Conservation (phyloP, 768 basidiomycete species). For the Russula ochroleuca region DNA sequence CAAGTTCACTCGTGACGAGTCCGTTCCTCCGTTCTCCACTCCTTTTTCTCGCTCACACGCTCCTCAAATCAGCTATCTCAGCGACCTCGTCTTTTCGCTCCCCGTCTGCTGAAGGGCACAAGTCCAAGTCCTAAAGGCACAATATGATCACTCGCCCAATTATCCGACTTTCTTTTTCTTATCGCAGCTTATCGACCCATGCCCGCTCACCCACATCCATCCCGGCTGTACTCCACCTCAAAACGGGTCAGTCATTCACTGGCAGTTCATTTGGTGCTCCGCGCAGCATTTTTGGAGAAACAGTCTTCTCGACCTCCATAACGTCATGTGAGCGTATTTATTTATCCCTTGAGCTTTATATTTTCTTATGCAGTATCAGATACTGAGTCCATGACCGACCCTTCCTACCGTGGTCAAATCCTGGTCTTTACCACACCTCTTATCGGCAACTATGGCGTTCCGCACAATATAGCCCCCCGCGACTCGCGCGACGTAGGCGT, state of each 20-base stretch:
- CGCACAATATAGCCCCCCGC: slow-evolving; percentile 65
- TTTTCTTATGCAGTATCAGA: slow-evolving; percentile 46
- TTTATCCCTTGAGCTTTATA: slow-evolving; percentile 5
- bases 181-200: slow-evolving; percentile 66
- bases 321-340: slow-evolving; percentile 63
- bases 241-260: slow-evolving; percentile 87
- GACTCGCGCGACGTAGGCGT: slow-evolving; percentile 80
- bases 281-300: slow-evolving; percentile 88
- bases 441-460: slow-evolving; percentile 98
- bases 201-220: slow-evolving; percentile 40
- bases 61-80: slow-evolving; percentile 61
- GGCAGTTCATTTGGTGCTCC: slow-evolving; percentile 89
- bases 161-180: slow-evolving; percentile 45
- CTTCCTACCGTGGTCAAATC: slow-evolving; percentile 96
- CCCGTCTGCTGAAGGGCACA: slow-evolving; percentile 36
- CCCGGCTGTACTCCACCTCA: slow-evolving; percentile 87
- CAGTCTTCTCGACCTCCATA: slow-evolving; percentile 98
- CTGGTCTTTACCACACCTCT: slow-evolving; percentile 98
- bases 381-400: slow-evolving; percentile 99
- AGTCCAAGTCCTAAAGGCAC: slow-evolving; percentile 32
- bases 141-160: slow-evolving; percentile 57
- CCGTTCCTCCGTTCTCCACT: slow-evolving; percentile 31
- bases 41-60: slow-evolving; percentile 30
- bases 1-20: slow-evolving; percentile 88
- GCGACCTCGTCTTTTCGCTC: slow-evolving; percentile 86